phyloP scores from a whole-genome alignment of 805 yeast species.

The Pichia insulana region DNA sequence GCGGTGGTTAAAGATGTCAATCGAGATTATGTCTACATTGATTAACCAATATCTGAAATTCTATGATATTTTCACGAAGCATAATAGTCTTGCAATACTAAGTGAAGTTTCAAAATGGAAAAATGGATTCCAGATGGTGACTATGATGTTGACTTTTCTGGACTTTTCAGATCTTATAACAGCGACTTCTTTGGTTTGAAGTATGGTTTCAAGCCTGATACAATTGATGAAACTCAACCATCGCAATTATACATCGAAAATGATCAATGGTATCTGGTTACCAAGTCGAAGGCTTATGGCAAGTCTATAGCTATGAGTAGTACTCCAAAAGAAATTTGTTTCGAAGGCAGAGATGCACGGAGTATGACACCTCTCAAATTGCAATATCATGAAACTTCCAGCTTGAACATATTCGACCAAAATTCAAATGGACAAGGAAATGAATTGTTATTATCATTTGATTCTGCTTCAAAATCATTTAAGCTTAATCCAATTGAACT shows the following conservation, averaged over 20 bases:
- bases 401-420: not conserved
- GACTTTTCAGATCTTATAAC: conserved; percentile 13
- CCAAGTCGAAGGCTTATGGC: conserved; percentile 20
- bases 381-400: not conserved
- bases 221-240: conserved; percentile 20
- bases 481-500: conserved; percentile 22
- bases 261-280: conserved; percentile 2
- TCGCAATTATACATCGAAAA: conserved; percentile 8
- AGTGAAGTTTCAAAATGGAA: conserved; percentile 3
- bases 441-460: conserved; percentile 24
- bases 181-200: conserved; percentile 26
- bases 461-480: conserved; percentile 20
- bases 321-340: conserved; percentile 14
- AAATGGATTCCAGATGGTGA: conserved; percentile 28
- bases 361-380: not conserved
- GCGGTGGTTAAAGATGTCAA: too few species aligned
- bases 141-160: conserved; percentile 27
- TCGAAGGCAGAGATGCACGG: conserved; percentile 20
- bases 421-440: conserved; percentile 5
- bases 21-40: too few species aligned
- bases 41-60: too few species aligned
- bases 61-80: too few species aligned
- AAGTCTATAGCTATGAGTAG: conserved; percentile 14
- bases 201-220: conserved; percentile 28
- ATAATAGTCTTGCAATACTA: too few species aligned